Evolutionary conservation across 1,139 yeast genomes (phyloP).

Genomic region (Pichia sp.): DNA sequence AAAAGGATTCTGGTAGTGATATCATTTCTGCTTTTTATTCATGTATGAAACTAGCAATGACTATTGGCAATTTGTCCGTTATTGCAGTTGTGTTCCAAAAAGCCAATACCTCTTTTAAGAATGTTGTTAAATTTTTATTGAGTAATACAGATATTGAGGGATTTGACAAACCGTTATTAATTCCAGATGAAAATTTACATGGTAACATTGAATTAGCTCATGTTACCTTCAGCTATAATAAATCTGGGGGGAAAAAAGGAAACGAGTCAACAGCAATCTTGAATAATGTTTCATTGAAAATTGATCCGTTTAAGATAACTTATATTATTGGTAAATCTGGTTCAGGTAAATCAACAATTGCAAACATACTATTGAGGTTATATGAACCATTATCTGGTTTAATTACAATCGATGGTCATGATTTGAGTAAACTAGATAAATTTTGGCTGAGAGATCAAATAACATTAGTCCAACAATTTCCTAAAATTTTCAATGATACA

Average conservation of each 20-base stretch:
- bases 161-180: conserved; percentile 12
- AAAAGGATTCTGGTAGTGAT: conserved; percentile 47
- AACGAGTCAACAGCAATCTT: conserved; percentile 25
- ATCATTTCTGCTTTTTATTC: conserved; percentile 81
- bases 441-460: conserved; percentile 57
- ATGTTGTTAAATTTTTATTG: conserved; percentile 31
- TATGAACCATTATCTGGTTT: conserved; percentile 41
- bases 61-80: conserved; percentile 45
- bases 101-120: conserved; percentile 54
- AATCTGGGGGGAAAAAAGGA: background rate
- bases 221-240: conserved; percentile 49
- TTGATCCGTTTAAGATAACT: conserved; percentile 44
- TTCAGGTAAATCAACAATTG: conserved; percentile 82
- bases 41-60: conserved; percentile 62
- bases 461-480: conserved; percentile 66
- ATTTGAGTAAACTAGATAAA: conserved; percentile 37
- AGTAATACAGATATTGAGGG: conserved; percentile 13
- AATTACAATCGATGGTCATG: conserved; percentile 50
- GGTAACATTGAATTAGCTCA: conserved; percentile 47
- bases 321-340: conserved; percentile 84
- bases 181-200: conserved; percentile 17
- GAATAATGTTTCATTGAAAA: conserved; percentile 36
- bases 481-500: conserved; percentile 58
- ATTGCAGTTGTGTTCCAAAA: conserved; percentile 53
- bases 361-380: conserved; percentile 53